phyloP scores from a whole-genome alignment of 1,284 basidiomycete genomes.

The Paramarasmius palmivorus region DNA sequence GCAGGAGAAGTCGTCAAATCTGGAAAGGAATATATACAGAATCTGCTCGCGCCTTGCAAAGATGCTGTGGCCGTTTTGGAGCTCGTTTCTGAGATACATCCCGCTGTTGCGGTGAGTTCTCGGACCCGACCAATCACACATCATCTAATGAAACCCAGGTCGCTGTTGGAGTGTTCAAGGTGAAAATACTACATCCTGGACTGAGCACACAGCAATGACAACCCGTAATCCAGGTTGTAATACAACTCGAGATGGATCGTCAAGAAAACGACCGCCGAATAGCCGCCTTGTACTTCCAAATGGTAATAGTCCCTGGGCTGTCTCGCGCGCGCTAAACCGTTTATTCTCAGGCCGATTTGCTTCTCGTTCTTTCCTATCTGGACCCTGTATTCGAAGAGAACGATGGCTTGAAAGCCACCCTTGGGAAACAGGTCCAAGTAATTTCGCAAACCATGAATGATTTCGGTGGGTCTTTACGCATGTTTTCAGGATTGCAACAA shows the following conservation, averaged over 20 bases:
- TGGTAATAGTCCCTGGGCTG: conserved; percentile 5
- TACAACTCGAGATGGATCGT: conserved; percentile 10
- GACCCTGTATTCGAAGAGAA: neutral
- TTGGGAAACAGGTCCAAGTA: neutral
- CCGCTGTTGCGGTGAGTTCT: neutral
- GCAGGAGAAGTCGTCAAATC: neutral
- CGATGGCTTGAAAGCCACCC: neutral
- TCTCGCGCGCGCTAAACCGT: neutral
- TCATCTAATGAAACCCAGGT: neutral
- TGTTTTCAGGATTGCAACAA: neutral
- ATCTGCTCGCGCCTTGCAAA: conserved; percentile 1
- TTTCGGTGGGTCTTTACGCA: neutral
- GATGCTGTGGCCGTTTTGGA: neutral
- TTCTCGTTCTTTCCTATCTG: conserved; percentile 3
- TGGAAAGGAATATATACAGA: neutral
- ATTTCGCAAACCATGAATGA: neutral
- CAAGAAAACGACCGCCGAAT: conserved; percentile 13
- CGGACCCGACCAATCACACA: neutral
- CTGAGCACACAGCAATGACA: neutral
- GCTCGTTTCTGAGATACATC: neutral
- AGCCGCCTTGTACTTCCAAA: conserved; percentile 10
- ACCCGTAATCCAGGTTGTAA: conserved; percentile 8
- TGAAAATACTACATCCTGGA: neutral
- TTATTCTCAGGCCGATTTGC: conserved; percentile 6
- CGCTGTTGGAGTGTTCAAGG: neutral